Percentiles rank a stretch among this genome's conserved stretches.
Evolutionary conservation across 371 early-diverging fungal genomes (phyloP).

Genomic region (Actinomucor elegans): DNA sequence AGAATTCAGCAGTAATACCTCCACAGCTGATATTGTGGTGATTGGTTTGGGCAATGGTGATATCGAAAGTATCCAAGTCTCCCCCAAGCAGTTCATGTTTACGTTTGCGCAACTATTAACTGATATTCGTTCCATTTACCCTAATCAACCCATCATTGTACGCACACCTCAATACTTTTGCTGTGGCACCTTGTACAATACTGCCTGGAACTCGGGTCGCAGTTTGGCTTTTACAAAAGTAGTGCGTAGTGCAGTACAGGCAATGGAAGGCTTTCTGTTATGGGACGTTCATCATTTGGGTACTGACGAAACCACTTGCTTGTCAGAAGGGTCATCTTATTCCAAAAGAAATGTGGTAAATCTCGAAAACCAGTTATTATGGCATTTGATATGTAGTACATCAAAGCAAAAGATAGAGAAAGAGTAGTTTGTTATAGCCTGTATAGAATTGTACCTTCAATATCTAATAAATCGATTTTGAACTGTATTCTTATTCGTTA

Average conservation of each 20-base stretch:
- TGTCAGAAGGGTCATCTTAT: slow-evolving; percentile 19
- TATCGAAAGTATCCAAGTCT: slow-evolving; percentile 17
- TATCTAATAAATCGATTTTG: no score
- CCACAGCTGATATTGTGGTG: slow-evolving; percentile 33
- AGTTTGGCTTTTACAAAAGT: slow-evolving; percentile 32
- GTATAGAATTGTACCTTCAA: no score
- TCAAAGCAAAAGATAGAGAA: no score
- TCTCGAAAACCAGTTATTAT: slow-evolving; percentile 38
- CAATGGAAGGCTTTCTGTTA: slow-evolving; percentile 14
- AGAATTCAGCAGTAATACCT: neutral
- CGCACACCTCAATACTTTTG: slow-evolving; percentile 42
- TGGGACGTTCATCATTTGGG: slow-evolving; percentile 46
- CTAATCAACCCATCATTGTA: slow-evolving; percentile 33
- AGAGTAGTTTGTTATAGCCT: no score
- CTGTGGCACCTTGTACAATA: slow-evolving; percentile 23
- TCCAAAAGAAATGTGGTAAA: slow-evolving; percentile 35
- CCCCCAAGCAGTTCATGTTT: slow-evolving; percentile 25
- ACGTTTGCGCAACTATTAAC: slow-evolving; percentile 18
- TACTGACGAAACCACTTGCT: slow-evolving; percentile 30
- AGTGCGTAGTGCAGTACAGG: slow-evolving; percentile 22
- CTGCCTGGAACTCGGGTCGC: slow-evolving; percentile 43
- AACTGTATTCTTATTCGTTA: no score
- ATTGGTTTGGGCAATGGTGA: slow-evolving; percentile 40
- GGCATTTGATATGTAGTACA: slow-evolving; percentile 29
- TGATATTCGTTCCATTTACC: slow-evolving; percentile 29